Conservation (phyloP, 495 filamentous ascomycete genomes). For the Penicillium odoratum region DNA sequence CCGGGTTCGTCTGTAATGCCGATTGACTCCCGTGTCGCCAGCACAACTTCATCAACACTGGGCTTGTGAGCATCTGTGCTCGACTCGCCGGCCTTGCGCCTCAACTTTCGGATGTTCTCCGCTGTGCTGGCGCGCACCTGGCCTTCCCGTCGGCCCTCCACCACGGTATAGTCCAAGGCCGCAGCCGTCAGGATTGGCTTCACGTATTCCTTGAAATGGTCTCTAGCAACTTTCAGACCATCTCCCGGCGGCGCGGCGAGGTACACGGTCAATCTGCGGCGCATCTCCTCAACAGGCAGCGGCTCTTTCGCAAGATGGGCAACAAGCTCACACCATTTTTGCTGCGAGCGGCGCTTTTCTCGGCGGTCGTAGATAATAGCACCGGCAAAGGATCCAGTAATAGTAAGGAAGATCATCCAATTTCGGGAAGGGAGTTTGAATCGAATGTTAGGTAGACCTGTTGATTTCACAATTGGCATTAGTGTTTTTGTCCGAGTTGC, state of each 20-base stretch:
- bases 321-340: constrained; percentile 85
- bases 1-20: constrained; percentile 71
- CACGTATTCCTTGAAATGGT: constrained; percentile 93
- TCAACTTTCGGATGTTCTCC: constrained; percentile 70
- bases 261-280: constrained; percentile 83
- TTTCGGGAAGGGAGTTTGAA: constrained; percentile 91
- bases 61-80: constrained; percentile 38
- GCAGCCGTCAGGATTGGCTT: constrained; percentile 90
- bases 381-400: constrained; percentile 73
- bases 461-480: constrained; percentile 8
- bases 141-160: constrained; percentile 86
- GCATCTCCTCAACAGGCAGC: constrained; percentile 66
- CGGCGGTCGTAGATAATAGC: constrained; percentile 86
- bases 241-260: constrained; percentile 84
- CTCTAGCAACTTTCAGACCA: constrained; percentile 74
- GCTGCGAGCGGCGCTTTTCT: constrained; percentile 77
- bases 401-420: constrained; percentile 90
- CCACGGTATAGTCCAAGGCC: constrained; percentile 90
- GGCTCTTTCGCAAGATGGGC: constrained; percentile 82
- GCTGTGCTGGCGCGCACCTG: constrained; percentile 82
- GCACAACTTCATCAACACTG: constrained; percentile 53
- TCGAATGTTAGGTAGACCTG: constrained; percentile 73
- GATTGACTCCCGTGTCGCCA: constrained; percentile 55
- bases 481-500: constrained; percentile 5
- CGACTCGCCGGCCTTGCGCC: constrained; percentile 57